A percentile compares a stretch with the other conserved stretches of the same genome.
phyloP scores from a whole-genome alignment of 495 filamentous ascomycete species.

The Gamarada debralockiae region DNA sequence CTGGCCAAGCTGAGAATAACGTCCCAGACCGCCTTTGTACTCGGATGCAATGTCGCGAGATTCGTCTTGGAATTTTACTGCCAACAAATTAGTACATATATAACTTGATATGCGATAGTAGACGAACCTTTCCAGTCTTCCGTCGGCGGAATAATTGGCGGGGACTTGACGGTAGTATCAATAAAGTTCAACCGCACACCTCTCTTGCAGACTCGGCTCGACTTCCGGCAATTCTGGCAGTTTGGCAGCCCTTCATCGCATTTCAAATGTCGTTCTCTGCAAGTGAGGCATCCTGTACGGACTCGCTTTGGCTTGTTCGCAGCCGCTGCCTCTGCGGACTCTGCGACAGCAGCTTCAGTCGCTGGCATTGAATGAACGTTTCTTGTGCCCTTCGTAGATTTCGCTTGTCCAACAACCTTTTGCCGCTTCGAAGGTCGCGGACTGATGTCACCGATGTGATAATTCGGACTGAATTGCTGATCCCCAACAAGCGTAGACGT shows the following conservation, averaged over 20 bases:
- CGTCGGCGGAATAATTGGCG: conserved; percentile 59
- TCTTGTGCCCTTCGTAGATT: conserved; percentile 8
- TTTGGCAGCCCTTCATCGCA: conserved; percentile 77
- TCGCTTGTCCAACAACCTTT: conserved; percentile 20
- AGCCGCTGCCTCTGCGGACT: conserved; percentile 24
- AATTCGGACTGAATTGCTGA: conserved; percentile 18
- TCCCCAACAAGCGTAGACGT: conserved; percentile 20
- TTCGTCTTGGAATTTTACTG: conserved; percentile 78
- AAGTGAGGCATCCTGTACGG: conserved; percentile 75
- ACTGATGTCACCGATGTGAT: conserved; percentile 10
- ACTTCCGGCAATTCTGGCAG: conserved; percentile 87
- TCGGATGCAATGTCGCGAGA: conserved; percentile 88
- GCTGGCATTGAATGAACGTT: conserved; percentile 21
- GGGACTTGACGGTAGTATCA: conserved; percentile 70
- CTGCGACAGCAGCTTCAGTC: conserved; percentile 18
- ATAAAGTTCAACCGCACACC: conserved; percentile 92
- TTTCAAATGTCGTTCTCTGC: conserved; percentile 63
- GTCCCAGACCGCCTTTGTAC: conserved; percentile 76
- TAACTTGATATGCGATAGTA: background rate
- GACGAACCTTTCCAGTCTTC: conserved; percentile 61
- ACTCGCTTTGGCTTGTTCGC: conserved; percentile 62
- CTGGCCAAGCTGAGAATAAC: conserved; percentile 59
- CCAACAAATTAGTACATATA: conserved; percentile 10
- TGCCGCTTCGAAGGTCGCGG: conserved; percentile 25
- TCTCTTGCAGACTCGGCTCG: conserved; percentile 77